Evolutionary conservation across 1,139 yeast genomes (phyloP), one percentile per base, ranked within the genome.

Genomic region (Arxiozyma slooffiae): DNA sequence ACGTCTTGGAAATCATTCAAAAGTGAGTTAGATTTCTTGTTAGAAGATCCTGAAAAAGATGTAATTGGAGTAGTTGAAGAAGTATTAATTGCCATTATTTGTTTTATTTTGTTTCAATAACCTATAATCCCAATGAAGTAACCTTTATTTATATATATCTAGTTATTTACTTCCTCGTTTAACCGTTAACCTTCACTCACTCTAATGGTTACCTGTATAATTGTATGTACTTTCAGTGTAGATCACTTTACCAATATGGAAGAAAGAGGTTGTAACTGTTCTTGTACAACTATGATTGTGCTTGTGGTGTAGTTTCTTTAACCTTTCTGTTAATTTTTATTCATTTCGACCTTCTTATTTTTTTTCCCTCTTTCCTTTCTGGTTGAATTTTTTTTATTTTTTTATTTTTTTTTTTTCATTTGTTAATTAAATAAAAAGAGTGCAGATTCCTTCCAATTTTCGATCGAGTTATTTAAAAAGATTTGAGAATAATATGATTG

Each of bases 1-100:
- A 86, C 80, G 38, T 72, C 71, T 16, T 63, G 54, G 57, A 81
- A 73, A 55, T 80, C 85, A 41, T 62, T 69, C 46, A 16, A 48
- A 55, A 59, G 38, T 7, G 51, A 48, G 3, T 55, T 50, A 16
- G 55, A 54, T 18, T 53, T 48, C 23, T 55, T 30, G 8, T 16
- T 41, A 1, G 23, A 41, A 21, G 46, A 48, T 14, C n/a, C n/a
- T 11, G 16, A 4, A 30, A n/a, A 11, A 14, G 36, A 14, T 30
- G 4, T 11, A 6, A 11, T 30, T 26, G 56, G 38, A 14, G 56
- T 51, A 20, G 60, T 53, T 41, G 50, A 45, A 30, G 62, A 52
- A 22, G 61, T 56, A 8, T 64, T 61, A 8, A 63, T 59, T 8
- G 70, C 42, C 22, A 38, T 42, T 22, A n/a, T 44, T 22, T 30